Conservation (phyloP, 129 eudicot genomes). For the Saposhnikovia divaricata region DNA sequence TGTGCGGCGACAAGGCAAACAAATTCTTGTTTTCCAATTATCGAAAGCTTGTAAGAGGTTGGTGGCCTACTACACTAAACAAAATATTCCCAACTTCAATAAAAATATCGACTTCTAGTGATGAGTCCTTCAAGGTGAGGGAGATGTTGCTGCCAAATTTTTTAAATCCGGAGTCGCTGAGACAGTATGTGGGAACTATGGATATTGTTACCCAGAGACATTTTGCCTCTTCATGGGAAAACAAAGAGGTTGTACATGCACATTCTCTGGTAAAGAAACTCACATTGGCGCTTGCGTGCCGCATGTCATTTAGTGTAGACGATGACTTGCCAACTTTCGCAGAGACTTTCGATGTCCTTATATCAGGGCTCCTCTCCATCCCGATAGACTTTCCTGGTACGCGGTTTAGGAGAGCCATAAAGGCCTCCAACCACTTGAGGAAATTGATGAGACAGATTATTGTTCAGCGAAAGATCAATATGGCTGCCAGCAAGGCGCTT, state of each 20-base stretch:
- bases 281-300: conserved; percentile 71
- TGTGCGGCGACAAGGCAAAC: neutral
- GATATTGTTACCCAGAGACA: conserved; percentile 50
- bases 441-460: conserved; percentile 44
- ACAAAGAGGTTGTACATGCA: conserved; percentile 33
- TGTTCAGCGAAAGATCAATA: conserved; percentile 50
- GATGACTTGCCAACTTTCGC: conserved; percentile 48
- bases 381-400: conserved; percentile 78
- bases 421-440: conserved; percentile 56
- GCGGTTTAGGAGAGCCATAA: conserved; percentile 54
- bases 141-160: conserved; percentile 56
- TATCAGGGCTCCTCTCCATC: conserved; percentile 52
- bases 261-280: conserved; percentile 51
- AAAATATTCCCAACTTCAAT: conserved; percentile 60
- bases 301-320: conserved; percentile 60
- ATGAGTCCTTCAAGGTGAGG: conserved; percentile 61
- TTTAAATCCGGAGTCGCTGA: conserved; percentile 63
- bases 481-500: conserved; percentile 43
- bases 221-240: conserved; percentile 53
- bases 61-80: conserved; percentile 82
- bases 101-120: conserved; percentile 35
- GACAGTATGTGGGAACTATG: conserved; percentile 56
- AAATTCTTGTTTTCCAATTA: neutral
- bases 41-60: conserved; percentile 33
- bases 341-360: conserved; percentile 45